Evolutionary conservation across 495 filamentous ascomycete species (phyloP).

Genomic region (Annulohypoxylon bovei): DNA sequence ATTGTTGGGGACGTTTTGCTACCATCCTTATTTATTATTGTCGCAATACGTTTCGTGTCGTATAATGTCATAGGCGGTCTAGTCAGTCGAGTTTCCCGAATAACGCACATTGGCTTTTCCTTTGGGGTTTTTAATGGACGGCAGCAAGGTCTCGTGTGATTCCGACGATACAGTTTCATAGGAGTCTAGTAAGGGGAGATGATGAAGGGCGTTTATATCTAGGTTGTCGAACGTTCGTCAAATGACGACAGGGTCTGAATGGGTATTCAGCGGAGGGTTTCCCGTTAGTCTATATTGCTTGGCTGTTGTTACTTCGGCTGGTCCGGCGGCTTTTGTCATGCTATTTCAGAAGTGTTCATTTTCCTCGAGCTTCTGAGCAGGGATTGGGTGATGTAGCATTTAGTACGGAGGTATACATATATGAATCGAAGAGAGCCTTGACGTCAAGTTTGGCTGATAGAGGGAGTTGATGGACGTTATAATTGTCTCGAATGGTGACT

Average conservation of each 20-base stretch:
- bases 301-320: conserved; percentile 44
- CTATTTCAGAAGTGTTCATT: conserved; percentile 27
- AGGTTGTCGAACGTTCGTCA: conserved; percentile 23
- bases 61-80: conserved; percentile 10
- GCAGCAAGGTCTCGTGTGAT: not conserved
- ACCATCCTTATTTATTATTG: conserved; percentile 11
- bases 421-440: conserved; percentile 28
- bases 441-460: conserved; percentile 12
- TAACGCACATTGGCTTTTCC: conserved; percentile 20
- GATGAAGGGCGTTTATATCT: conserved; percentile 32
- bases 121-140: conserved; percentile 7
- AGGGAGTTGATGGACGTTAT: not conserved
- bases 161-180: conserved; percentile 3
- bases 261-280: not conserved
- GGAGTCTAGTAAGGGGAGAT: conserved; percentile 10
- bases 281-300: conserved; percentile 15
- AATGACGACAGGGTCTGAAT: conserved; percentile 1
- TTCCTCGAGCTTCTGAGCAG: conserved; percentile 22
- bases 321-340: conserved; percentile 41
- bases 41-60: not conserved
- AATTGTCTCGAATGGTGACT: not conserved
- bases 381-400: conserved; percentile 24
- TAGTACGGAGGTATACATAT: conserved; percentile 31
- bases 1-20: not conserved
- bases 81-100: conserved; percentile 16